phyloP scores from a whole-genome alignment of 2,329 filamentous ascomycete species.

The Penicillium sp. region DNA sequence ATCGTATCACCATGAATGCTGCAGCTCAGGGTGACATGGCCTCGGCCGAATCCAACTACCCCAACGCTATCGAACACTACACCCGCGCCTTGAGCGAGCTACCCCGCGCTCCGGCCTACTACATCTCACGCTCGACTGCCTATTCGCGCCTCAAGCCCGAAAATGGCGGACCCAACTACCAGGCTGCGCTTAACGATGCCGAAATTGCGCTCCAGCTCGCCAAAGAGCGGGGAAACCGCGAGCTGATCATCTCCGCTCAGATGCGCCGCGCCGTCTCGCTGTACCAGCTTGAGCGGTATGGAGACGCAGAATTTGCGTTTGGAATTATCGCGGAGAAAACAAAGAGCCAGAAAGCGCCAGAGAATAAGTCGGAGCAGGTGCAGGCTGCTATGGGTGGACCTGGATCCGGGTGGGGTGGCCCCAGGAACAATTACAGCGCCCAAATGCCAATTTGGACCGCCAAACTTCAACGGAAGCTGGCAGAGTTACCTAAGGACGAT shows the following conservation, averaged over 20 bases:
- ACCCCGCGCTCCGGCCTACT: constrained; percentile 64
- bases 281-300: constrained; percentile 60
- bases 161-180: constrained; percentile 36
- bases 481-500: constrained; percentile 43
- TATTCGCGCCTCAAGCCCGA: constrained; percentile 55
- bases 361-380: constrained; percentile 22
- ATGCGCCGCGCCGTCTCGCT: constrained; percentile 68
- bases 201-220: constrained; percentile 57
- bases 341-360: constrained; percentile 39
- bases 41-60: constrained; percentile 55
- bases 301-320: constrained; percentile 66
- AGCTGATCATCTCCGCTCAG: constrained; percentile 71
- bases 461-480: constrained; percentile 48
- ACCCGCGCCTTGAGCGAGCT: constrained; percentile 56
- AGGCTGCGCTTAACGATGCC: constrained; percentile 58
- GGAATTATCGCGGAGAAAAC: constrained; percentile 46
- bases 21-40: constrained; percentile 53
- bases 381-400: constrained; percentile 23
- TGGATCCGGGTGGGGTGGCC: constrained; percentile 6
- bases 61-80: constrained; percentile 58
- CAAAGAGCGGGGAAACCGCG: constrained; percentile 60
- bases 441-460: constrained; percentile 50
- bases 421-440: constrained; percentile 22
- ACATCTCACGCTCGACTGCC: constrained; percentile 71
- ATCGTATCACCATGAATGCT: constrained; percentile 40